A percentile compares a stretch with the other conserved stretches of the same genome.
Evolutionary conservation across 768 basidiomycete species (phyloP).

Genomic region (Agrocybe praecox): DNA sequence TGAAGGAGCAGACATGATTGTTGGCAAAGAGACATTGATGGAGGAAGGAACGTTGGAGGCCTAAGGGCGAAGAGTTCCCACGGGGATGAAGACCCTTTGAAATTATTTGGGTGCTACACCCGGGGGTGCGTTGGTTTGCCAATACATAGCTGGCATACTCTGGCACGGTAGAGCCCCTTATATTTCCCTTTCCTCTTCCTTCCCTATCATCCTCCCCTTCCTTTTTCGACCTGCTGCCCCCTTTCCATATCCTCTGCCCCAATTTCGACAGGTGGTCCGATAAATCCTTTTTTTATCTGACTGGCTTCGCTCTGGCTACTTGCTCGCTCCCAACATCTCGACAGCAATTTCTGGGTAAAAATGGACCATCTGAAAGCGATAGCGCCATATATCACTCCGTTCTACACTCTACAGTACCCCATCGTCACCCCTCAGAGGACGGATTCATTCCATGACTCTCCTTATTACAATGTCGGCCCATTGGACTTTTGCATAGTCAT

Average conservation of each 20-base stretch:
- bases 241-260: neutral
- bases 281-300: conserved; percentile 16
- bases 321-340: conserved; percentile 1
- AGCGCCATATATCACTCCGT: conserved; percentile 56
- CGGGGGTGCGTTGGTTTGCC: neutral
- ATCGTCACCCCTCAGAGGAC: conserved; percentile 52
- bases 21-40: conserved; percentile 2
- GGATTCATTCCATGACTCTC: conserved; percentile 73
- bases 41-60: conserved; percentile 1
- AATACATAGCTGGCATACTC: conserved; percentile 13
- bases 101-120: conserved; percentile 6
- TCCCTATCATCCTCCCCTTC: conserved; percentile 6
- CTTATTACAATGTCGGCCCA: conserved; percentile 73
- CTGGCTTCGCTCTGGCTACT: conserved; percentile 5
- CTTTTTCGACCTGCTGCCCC: conserved; percentile 8
- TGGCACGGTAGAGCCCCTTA: conserved; percentile 5
- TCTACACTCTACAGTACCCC: conserved; percentile 76
- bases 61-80: conserved; percentile 24
- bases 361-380: conserved; percentile 15
- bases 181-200: neutral
- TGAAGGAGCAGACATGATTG: conserved; percentile 49
- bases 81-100: conserved; percentile 12
- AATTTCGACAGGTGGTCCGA: conserved; percentile 23
- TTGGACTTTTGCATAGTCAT: conserved; percentile 81
- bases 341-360: conserved; percentile 4